phyloP scores from a whole-genome alignment of 225 moss, liverwort and hornwort genomes.

The Marchantia paleacea region DNA sequence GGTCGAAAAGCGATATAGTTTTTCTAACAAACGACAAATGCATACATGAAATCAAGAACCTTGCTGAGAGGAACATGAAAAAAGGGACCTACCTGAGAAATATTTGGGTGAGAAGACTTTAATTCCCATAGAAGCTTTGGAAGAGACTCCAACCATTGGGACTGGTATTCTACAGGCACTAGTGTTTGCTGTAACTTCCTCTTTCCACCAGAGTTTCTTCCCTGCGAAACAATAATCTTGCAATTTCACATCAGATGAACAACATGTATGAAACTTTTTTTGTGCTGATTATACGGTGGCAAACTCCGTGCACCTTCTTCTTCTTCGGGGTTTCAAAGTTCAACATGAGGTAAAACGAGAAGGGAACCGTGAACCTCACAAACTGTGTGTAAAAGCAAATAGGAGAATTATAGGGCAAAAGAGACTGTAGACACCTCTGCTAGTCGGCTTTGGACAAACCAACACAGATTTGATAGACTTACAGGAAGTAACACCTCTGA shows the following conservation, averaged over 20 bases:
- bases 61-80: background rate
- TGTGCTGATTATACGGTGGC: background rate
- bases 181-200: conserved; percentile 38
- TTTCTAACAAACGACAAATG: too few species aligned
- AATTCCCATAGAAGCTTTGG: conserved; percentile 95
- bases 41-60: background rate
- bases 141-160: conserved; percentile 80
- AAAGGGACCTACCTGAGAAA: conserved; percentile 56
- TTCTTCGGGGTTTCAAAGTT: background rate
- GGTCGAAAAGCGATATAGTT: too few species aligned
- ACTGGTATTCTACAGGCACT: conserved; percentile 63
- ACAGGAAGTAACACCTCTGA: conserved; percentile 73
- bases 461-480: conserved; percentile 24
- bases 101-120: conserved; percentile 64
- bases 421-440: background rate
- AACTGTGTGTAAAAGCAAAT: background rate
- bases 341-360: background rate
- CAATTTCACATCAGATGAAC: background rate
- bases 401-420: background rate
- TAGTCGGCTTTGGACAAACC: background rate
- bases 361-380: background rate
- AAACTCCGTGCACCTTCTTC: background rate
- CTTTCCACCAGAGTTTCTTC: conserved; percentile 19
- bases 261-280: too few species aligned
- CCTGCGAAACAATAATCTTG: background rate